Base-by-base conservation (phyloP, 2,329 filamentous ascomycete species). In the Diaporthe caulivora region DNA sequence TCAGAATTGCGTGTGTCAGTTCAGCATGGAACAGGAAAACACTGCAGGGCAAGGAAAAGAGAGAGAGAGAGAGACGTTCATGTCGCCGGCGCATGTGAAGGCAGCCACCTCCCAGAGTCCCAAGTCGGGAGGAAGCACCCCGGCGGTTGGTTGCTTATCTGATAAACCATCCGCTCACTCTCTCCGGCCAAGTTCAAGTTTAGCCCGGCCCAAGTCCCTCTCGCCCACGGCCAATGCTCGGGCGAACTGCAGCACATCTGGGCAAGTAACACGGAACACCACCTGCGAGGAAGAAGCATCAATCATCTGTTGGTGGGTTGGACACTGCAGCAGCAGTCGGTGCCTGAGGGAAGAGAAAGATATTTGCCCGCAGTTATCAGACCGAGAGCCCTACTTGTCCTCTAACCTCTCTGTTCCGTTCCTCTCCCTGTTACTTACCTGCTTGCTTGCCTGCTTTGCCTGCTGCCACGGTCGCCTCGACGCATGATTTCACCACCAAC, bases 231-330 rank as follows among this genome's bases (percentile, higher is more conserved):
- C 47, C 54, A 71, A 29, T 53, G 69, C 42, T 44, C 49, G 55
- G 69, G 69, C 44, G 55, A 62, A 62, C 55, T 62, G 69, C 69
- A 62, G 44, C 44, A n/a, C n/a, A 49, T 24, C 26, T 21, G 47
- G 69, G 55, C 69, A 53, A 53, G 69, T 62, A 53, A 47, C 55
- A 71, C 69, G 24, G 49, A 62, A 29, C 69, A 62, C 44, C 34
- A 71, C n/a, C 68, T 62, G 44, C 31, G 53, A 71, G 31, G 44
- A 51, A 65, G 62, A 53, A 62, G 55, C 68, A 71, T 71, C 69
- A 53, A 44, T 42, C 55, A 54, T 60, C 69, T 47, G 47, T 71
- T 62, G 55, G 55, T 62, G 53, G 55, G 44, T 62, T 62, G 69
- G 37, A 51, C 55, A 71, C 47, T 24, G 47, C 55, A 31, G 55